Evolutionary conservation across 2,329 filamentous ascomycete species (phyloP), one percentile per base, ranked within the genome.

Genomic region (Clarireedia monteithiana): DNA sequence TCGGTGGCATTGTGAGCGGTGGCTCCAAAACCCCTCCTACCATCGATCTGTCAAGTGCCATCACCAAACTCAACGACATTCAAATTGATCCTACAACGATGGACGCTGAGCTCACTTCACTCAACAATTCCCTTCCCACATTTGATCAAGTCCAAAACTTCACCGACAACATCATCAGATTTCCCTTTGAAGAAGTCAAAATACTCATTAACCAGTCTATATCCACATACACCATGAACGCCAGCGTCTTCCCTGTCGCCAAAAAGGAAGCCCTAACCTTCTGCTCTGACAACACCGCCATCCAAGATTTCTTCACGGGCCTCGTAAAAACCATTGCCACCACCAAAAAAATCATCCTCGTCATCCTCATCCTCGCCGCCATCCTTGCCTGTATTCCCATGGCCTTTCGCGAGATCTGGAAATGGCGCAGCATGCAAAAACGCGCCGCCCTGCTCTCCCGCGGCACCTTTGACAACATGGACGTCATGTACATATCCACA

Each of bases 401-500:
- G 85, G 87, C 84, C 12, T 91, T 81, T 71, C 77, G 86, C 58
- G 91, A 97, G 72, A 84, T 91, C 59, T 81, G 83, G 62, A 80
- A 88, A 53, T 97, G 86, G 83, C 80, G 82, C 47, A 79, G 77
- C 34, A 88, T 91, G 77, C 81, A 86, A 69, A 76, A 85, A 62
- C 84, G 86, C 57, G 82, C 88, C 23, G 74, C 77, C 55, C 75
- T 91, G 34, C 79, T 95, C 63, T 75, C 78, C 47, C 75, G 80
- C 62, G 76, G 85, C 55, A 80, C 82, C 30, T 84, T 84, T 67
- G 91, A 97, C 66, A 81, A 87, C 0, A 84, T 96, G 78, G 92
- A 97, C 68, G 84, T 91, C 38, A 82, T 95, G 44, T 95, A 96
- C 72, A 87, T 96, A 62, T 84, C 86, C 34, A 91, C 89, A 36